Conservation (phyloP, 2,329 filamentous ascomycete genomes). For the Triangularia verruculosa region DNA sequence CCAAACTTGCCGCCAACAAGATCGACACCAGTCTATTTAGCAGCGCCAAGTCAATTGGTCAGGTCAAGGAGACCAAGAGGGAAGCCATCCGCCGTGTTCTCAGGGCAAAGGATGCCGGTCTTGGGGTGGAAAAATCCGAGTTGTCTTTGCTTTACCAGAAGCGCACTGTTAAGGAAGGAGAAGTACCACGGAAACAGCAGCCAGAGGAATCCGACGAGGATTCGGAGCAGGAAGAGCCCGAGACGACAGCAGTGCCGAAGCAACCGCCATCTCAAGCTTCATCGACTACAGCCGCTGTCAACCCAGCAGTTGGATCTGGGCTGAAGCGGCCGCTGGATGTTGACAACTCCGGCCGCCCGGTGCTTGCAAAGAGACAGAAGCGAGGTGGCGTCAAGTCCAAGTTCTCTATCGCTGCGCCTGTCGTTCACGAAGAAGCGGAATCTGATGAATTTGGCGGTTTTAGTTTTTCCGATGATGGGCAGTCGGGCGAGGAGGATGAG, state of each 20-base stretch:
- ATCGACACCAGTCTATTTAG: conserved; percentile 79
- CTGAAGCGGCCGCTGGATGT: conserved; percentile 83
- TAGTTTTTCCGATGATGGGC: conserved; percentile 45
- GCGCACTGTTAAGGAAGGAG: conserved; percentile 35
- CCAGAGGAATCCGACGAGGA: conserved; percentile 25
- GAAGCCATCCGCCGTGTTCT: conserved; percentile 64
- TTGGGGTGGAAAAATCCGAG: conserved; percentile 52
- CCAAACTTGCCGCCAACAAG: conserved; percentile 74
- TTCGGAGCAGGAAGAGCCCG: conserved; percentile 18
- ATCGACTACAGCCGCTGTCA: background rate
- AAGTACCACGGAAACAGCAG: conserved; percentile 28
- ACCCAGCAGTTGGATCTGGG: conserved; percentile 62
- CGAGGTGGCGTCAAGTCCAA: conserved; percentile 60
- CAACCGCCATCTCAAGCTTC: conserved; percentile 11
- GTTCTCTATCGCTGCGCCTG: conserved; percentile 44
- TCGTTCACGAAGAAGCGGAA: conserved; percentile 41
- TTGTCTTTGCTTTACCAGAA: conserved; percentile 53
- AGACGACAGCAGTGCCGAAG: conserved; percentile 4
- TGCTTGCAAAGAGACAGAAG: conserved; percentile 80
- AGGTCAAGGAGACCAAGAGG: conserved; percentile 66
- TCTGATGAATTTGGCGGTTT: conserved; percentile 62
- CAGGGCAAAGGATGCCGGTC: conserved; percentile 62
- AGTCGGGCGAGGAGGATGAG: conserved; percentile 22
- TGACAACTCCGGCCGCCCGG: conserved; percentile 73
- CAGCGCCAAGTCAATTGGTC: conserved; percentile 75